Conservation (phyloP, 768 basidiomycete genomes). For the Trametes coccinea region DNA sequence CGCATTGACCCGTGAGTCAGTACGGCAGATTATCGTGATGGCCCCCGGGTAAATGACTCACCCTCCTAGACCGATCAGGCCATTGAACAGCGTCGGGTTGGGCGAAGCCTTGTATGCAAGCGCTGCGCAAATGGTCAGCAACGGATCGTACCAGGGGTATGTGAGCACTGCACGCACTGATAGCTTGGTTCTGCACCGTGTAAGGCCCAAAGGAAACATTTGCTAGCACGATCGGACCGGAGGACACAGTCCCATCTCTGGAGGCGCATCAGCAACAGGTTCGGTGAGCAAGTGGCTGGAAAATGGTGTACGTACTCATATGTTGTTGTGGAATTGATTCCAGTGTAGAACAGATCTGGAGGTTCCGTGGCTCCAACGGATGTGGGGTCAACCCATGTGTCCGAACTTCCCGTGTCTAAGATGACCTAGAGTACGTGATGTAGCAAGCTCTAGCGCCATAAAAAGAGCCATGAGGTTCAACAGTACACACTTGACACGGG, state of each 20-base stretch:
- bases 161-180: not conserved
- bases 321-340: not conserved
- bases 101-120: not conserved
- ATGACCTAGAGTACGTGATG: not conserved
- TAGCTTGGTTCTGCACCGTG: conserved; percentile 13
- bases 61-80: conserved; percentile 11
- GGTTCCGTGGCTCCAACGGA: not conserved
- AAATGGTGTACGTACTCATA: conserved; percentile 1
- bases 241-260: conserved; percentile 1
- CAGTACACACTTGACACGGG: not conserved
- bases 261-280: not conserved
- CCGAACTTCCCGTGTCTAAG: conserved; percentile 11
- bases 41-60: not conserved
- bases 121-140: not conserved
- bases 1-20: not conserved
- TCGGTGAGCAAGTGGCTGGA: not conserved
- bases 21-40: not conserved
- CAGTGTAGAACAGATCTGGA: not conserved
- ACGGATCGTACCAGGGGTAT: not conserved
- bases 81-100: not conserved
- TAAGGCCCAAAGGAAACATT: conserved; percentile 10
- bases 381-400: conserved; percentile 13
- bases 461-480: too few species aligned
- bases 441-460: not conserved
- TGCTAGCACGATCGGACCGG: conserved; percentile 7